Evolutionary conservation across 179 eudicot genomes (phyloP).

Genomic region (Camellia oleifera): DNA sequence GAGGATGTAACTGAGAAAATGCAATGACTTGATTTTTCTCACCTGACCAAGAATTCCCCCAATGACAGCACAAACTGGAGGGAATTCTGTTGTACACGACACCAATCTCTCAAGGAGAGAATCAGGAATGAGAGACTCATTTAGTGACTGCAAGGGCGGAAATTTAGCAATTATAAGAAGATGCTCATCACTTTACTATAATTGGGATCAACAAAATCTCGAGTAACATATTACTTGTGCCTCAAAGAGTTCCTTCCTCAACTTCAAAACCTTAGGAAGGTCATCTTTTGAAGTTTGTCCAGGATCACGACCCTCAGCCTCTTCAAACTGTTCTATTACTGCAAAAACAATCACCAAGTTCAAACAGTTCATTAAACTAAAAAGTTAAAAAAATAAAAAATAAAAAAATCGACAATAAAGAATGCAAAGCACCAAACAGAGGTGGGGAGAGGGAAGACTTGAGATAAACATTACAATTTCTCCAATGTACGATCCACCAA

Average conservation of each 20-base stretch:
- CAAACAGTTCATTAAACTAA: background rate
- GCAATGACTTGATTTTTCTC: background rate
- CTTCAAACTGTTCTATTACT: conserved; percentile 85
- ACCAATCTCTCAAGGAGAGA: conserved; percentile 73
- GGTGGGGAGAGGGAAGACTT: background rate
- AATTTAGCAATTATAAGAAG: background rate
- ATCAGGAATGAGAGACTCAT: conserved; percentile 80
- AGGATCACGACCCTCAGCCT: conserved; percentile 54
- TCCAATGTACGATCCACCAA: background rate
- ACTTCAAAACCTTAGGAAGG: conserved; percentile 63
- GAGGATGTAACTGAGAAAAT: background rate
- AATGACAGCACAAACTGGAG: conserved; percentile 88
- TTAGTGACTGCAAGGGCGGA: conserved; percentile 45
- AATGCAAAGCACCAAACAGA: background rate
- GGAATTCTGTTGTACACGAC: conserved; percentile 63
- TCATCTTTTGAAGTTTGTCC: conserved; percentile 70
- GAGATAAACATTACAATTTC: background rate
- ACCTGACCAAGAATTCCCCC: conserved; percentile 99
- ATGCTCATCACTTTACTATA: background rate
- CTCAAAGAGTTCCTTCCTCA: conserved; percentile 79
- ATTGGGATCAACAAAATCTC: background rate
- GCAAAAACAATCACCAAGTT: conserved; percentile 14
- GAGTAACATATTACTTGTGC: conserved; percentile 41
- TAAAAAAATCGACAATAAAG: background rate
- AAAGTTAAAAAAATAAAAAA: too few relatives aligned